Evolutionary conservation across 352 stramenopile genomes (phyloP), one percentile per base, ranked within the genome.

Genomic region (Saprolegnia diclina): DNA sequence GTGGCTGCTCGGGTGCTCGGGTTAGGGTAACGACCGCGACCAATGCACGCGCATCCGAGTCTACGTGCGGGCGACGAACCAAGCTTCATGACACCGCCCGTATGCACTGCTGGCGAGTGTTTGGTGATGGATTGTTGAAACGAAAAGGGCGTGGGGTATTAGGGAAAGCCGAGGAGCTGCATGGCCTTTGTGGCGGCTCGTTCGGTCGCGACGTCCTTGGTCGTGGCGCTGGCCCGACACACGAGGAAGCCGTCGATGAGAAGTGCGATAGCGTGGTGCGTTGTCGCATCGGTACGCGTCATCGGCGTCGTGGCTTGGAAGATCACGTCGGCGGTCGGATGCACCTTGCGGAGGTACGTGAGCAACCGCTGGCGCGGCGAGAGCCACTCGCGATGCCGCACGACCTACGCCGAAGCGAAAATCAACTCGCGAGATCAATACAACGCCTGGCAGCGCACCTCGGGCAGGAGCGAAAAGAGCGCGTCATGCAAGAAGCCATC

Each of bases 371-470:
- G 90, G 37, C 79, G 81, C 6, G 85, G 79, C 35, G 85, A 89
- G 81, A 94, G 90, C 85, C 85, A 93, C 68, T 93, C 79, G n/a
- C 87, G 85, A 16, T 83, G 76, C 14, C 72, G 78, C 59, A 95
- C 92, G 16, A 82, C 82, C 68, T 84, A 42, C 14, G 35, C 5
- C 16, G 16, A 40, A 29, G 48, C 26, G 5, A 35, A 54, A 66
- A n/a, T n/a, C n/a, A n/a, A n/a, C n/a, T n/a, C n/a, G n/a, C n/a
- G n/a, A n/a, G 5, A 32, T 26, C n/a, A 37, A 46, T n/a, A 26
- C 6, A n/a, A 50, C 22, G 11, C 61, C 56, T 5, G n/a, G 65
- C 44, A 59, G 50, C 24, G n/a, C 24, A n/a, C 73, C 5, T 48
- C 82, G 77, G 70, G 90, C 83, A 22, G 79, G 85, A 82, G 68